Base-by-base conservation (phyloP, 495 filamentous ascomycete species). In the Aspergillus hancockii region DNA sequence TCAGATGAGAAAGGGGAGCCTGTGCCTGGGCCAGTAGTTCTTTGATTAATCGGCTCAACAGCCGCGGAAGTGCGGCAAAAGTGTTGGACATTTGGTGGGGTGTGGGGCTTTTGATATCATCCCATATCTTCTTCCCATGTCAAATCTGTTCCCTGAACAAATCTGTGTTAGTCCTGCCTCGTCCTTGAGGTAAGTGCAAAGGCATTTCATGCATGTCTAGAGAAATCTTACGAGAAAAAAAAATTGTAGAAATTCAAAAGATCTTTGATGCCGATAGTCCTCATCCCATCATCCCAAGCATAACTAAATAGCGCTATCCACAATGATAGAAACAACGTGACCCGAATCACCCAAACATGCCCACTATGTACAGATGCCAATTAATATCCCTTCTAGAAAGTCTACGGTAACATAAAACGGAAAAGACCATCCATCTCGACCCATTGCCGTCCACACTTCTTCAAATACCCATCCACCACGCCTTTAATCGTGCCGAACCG, bases 341-440 rank as follows among this genome's bases (percentile, higher is more conserved):
- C 38, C 38, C 38, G 14, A 41, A 16, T 31, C 31, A 32, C 45
- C 13, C 22, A 49, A 36, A 21, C 19, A 46, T 32, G 6, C 49
- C 40, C 28, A 47, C 23, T 61, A 63, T 63, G 59, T 61, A 66
- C 60, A 66, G 38, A 54, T 56, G 22, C 21, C 9, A 25, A 32
- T 19, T 45, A 28, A 19, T 5, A 50, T 28, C 31, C 21, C 22
- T 22, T 7, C 13, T 45, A 38, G 14, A 7, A 21, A 36, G 25
- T 25, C n/a, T 65, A 75, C 61, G 69, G 69, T 58, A 81, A 62
- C 70, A 85, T 86, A 76, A 88, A 90, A 52, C 76, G 81, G 81
- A 98, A 98, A 59, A 98, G 76, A 68, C 79, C 85, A 74, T 93
- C 92, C 94, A 98, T 98, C 57, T 90, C 90, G 55, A 98, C 94